Conservation (phyloP, 73 alveolate genomes). For the Paramecium caudatum region DNA sequence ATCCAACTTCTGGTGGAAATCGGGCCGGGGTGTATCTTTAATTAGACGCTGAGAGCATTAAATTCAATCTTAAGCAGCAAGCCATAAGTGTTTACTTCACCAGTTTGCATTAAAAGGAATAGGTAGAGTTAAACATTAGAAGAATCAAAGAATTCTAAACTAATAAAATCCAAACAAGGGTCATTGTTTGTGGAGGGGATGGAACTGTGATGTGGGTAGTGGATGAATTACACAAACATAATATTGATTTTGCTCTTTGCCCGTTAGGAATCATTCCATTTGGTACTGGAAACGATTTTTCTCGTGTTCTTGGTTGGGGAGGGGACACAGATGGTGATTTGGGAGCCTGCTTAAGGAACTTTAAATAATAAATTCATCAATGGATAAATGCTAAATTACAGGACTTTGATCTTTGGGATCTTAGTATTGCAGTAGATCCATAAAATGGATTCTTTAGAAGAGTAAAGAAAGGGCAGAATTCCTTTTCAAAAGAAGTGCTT, state of each 20-base stretch:
- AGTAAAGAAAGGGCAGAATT: constrained; percentile 66
- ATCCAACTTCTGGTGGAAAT: constrained; percentile 74
- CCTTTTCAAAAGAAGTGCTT: neutral
- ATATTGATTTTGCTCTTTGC: constrained; percentile 63
- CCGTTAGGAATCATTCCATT: constrained; percentile 84
- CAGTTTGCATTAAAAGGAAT: neutral
- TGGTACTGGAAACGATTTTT: constrained; percentile 91
- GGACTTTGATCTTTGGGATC: constrained; percentile 91
- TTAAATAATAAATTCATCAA: constrained; percentile 45
- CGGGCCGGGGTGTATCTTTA: constrained; percentile 65
- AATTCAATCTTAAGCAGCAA: neutral
- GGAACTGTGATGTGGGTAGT: constrained; percentile 90
- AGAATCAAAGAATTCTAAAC: constrained; percentile 29
- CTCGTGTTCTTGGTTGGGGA: constrained; percentile 80
- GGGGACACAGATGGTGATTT: constrained; percentile 60
- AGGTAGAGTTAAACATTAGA: neutral
- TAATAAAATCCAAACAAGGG: constrained; percentile 35
- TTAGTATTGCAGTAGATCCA: constrained; percentile 79
- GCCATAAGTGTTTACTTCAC: neutral
- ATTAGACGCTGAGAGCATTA: constrained; percentile 23
- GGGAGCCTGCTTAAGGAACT: constrained; percentile 66
- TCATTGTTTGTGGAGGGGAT: constrained; percentile 88
- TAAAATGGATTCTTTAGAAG: constrained; percentile 82
- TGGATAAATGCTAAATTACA: constrained; percentile 80
- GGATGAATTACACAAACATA: constrained; percentile 71